Conservation (phyloP, 140 eudicot species). For the Anethum foeniculum region DNA sequence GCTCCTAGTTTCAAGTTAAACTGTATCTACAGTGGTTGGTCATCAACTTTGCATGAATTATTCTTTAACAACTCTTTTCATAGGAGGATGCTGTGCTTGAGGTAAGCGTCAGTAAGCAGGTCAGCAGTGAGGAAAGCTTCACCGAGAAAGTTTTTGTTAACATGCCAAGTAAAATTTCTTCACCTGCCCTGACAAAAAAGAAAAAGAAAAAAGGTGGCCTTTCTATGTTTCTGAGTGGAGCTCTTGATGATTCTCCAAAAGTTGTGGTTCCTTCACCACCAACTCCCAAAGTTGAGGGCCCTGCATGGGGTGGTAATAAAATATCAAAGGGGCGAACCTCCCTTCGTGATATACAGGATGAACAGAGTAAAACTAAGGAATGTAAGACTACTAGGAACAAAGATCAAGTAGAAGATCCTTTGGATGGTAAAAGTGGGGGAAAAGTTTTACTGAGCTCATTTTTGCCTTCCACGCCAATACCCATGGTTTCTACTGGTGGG, state of each 20-base stretch:
- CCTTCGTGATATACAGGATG: conserved; percentile 81
- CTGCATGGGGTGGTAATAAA: conserved; percentile 90
- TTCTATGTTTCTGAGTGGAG: conserved; percentile 87
- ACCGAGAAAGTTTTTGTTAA: conserved; percentile 27
- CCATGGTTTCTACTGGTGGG: conserved; percentile 43
- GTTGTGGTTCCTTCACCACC: conserved; percentile 43
- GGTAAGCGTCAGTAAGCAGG: conserved; percentile 22
- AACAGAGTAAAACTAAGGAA: conserved; percentile 51
- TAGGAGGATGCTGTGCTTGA: conserved; percentile 42
- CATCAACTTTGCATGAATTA: not conserved
- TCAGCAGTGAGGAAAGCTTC: conserved; percentile 20
- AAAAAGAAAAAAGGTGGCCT: conserved; percentile 91
- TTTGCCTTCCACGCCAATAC: conserved; percentile 66
- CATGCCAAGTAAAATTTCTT: conserved; percentile 22
- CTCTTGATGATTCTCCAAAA: conserved; percentile 74
- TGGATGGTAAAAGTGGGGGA: conserved; percentile 40
- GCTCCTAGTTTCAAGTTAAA: not conserved
- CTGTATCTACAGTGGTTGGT: not conserved
- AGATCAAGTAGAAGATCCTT: conserved; percentile 38
- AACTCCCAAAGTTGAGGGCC: conserved; percentile 73
- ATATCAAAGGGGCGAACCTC: conserved; percentile 52
- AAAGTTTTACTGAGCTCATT: conserved; percentile 55
- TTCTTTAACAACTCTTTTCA: not conserved
- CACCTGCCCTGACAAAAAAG: conserved; percentile 47
- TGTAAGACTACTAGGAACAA: conserved; percentile 26